phyloP scores from a whole-genome alignment of 2,329 filamentous ascomycete species.

The Paraconiothyrium brasiliense region DNA sequence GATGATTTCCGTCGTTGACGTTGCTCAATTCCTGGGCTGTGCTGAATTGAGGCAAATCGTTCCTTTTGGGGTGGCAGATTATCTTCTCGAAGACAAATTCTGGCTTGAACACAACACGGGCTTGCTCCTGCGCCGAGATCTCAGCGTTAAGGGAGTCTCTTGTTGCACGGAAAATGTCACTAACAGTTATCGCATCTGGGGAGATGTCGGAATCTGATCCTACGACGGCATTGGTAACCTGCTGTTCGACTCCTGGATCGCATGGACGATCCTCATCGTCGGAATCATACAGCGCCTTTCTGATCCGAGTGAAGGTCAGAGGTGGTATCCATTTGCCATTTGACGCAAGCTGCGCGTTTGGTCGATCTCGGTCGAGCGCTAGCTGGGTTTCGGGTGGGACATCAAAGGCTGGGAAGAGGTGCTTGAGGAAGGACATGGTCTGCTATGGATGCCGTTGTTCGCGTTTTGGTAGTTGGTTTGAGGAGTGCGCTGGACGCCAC shows the following conservation, averaged over 20 bases:
- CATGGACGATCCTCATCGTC: conserved; percentile 1
- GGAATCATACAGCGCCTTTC: neutral
- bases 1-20: neutral
- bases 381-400: neutral
- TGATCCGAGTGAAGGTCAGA: neutral
- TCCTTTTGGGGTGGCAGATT: neutral
- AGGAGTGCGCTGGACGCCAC: neutral
- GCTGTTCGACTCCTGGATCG: neutral
- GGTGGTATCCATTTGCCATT: neutral
- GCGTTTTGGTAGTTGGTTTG: neutral
- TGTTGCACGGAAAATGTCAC: conserved; percentile 12
- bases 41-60: conserved; percentile 6
- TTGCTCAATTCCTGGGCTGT: neutral
- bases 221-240: too few relatives aligned
- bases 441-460: neutral
- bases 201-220: neutral
- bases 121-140: conserved; percentile 18
- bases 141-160: conserved; percentile 20
- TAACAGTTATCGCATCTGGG: neutral
- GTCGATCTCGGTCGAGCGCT: neutral
- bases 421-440: conserved; percentile 6
- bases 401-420: neutral
- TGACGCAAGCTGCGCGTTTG: neutral
- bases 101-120: conserved; percentile 16
- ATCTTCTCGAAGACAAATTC: conserved; percentile 17